phyloP scores from a whole-genome alignment of 1,284 basidiomycete genomes.

The Caloboletus firmus region DNA sequence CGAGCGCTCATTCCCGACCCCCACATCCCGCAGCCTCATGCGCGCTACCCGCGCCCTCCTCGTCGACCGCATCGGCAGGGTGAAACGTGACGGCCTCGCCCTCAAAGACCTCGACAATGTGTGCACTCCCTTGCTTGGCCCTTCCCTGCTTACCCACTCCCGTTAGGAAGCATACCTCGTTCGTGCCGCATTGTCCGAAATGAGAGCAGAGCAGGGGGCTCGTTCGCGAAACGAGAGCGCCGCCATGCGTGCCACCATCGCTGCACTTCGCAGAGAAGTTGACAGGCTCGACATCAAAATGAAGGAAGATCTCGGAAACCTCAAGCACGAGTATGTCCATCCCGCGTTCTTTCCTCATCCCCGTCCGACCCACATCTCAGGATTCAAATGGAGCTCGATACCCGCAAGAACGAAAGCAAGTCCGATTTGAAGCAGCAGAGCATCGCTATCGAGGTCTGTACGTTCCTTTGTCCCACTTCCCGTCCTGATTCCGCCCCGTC shows the following conservation, averaged over 20 bases:
- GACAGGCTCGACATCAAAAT: constrained; percentile 88
- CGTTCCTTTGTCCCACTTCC: not conserved
- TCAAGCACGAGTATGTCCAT: constrained; percentile 85
- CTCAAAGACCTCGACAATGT: constrained; percentile 91
- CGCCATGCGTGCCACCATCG: constrained; percentile 72
- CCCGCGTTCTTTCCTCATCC: not conserved
- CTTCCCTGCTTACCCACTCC: not conserved
- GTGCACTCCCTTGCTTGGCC: constrained; percentile 34
- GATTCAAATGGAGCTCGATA: constrained; percentile 95
- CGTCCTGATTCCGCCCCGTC: constrained; percentile 5
- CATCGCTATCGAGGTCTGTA: constrained; percentile 80
- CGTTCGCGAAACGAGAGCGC: constrained; percentile 85
- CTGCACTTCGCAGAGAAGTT: constrained; percentile 83
- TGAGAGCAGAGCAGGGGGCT: constrained; percentile 85
- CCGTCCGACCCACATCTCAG: constrained; percentile 38
- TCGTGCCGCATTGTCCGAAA: constrained; percentile 88
- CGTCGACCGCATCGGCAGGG: constrained; percentile 72
- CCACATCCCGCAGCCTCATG: constrained; percentile 80
- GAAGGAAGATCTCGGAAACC: constrained; percentile 86
- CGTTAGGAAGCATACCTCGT: constrained; percentile 93
- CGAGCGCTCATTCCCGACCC: constrained; percentile 68
- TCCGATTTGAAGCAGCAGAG: constrained; percentile 86
- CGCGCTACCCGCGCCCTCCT: constrained; percentile 81
- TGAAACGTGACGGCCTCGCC: constrained; percentile 73
- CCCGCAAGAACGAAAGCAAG: constrained; percentile 90